Percentiles rank a stretch among this genome's conserved stretches.
phyloP scores from a whole-genome alignment of 305 asterid species.

The Nicotiana rustica region DNA sequence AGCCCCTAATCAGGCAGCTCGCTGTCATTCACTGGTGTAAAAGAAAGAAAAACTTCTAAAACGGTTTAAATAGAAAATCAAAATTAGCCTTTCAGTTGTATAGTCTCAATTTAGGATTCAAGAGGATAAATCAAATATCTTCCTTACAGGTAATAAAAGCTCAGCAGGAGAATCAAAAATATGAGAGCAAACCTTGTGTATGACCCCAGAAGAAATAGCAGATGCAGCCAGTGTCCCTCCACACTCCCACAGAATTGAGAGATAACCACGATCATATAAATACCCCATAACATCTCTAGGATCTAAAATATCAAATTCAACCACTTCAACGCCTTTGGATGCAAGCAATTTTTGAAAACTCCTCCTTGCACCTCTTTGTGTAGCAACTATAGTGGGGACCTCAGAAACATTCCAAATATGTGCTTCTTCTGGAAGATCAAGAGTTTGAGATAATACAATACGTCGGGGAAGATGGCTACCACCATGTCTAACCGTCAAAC shows the following conservation, averaged over 20 bases:
- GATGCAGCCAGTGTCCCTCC: slow-evolving; percentile 98
- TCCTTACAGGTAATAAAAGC: slow-evolving; percentile 9
- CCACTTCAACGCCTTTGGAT: slow-evolving; percentile 93
- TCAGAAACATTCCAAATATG: slow-evolving; percentile 89
- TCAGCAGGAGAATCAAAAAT: slow-evolving; percentile 23
- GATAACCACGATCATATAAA: slow-evolving; percentile 91
- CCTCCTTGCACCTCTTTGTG: slow-evolving; percentile 95
- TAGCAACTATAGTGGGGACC: slow-evolving; percentile 84
- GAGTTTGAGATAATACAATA: slow-evolving; percentile 89
- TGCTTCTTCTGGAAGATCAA: slow-evolving; percentile 91
- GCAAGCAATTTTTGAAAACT: slow-evolving; percentile 90
- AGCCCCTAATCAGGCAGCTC: slow-evolving; percentile 6
- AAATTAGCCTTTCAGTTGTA: slow-evolving; percentile 13
- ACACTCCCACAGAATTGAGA: slow-evolving; percentile 96
- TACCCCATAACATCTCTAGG: slow-evolving; percentile 89
- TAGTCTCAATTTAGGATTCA: not conserved
- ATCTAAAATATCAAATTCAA: slow-evolving; percentile 88
- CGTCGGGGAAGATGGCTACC: slow-evolving; percentile 93
- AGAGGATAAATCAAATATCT: not conserved
- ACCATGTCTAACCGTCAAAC: slow-evolving; percentile 92
- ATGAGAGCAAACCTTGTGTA: slow-evolving; percentile 76
- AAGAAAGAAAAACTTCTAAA: slow-evolving; percentile 11
- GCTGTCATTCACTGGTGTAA: slow-evolving; percentile 11
- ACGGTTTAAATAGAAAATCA: slow-evolving; percentile 3
- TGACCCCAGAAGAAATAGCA: slow-evolving; percentile 86